phyloP scores from a whole-genome alignment of 176 grass and related monocot genomes.

The Eragrostis nindensis region DNA sequence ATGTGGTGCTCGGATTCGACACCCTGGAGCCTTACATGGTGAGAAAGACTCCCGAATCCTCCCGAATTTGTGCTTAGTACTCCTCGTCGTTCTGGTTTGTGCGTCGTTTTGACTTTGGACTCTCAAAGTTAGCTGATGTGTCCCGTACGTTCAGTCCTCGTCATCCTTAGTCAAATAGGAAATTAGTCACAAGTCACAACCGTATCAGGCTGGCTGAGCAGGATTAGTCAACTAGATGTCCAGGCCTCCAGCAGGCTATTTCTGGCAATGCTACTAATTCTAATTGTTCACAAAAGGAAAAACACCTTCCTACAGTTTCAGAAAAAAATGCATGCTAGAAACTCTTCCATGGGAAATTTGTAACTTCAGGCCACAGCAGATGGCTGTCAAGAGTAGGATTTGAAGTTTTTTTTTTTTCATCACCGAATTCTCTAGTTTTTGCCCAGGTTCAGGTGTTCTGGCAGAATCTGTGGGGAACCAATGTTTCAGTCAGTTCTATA shows the following conservation, averaged over 20 bases:
- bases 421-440: neutral
- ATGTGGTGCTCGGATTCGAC: conserved; percentile 94
- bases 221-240: neutral
- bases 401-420: neutral
- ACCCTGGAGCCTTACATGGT: conserved; percentile 77
- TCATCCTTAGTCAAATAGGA: neutral
- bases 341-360: neutral
- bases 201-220: neutral
- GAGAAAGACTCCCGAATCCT: conserved; percentile 23
- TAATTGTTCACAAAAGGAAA: neutral
- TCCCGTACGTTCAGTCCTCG: neutral
- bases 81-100: neutral
- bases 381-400: neutral
- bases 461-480: neutral
- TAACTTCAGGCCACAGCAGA: neutral
- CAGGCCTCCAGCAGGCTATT: neutral
- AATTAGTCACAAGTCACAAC: neutral
- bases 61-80: neutral
- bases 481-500: neutral
- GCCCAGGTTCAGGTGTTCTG: neutral
- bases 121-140: neutral
- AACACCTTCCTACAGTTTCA: neutral
- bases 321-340: neutral
- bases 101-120: neutral
- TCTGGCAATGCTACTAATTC: neutral